Evolutionary conservation across 306 rosid genomes (phyloP).

Genomic region (Quercus ilex): DNA sequence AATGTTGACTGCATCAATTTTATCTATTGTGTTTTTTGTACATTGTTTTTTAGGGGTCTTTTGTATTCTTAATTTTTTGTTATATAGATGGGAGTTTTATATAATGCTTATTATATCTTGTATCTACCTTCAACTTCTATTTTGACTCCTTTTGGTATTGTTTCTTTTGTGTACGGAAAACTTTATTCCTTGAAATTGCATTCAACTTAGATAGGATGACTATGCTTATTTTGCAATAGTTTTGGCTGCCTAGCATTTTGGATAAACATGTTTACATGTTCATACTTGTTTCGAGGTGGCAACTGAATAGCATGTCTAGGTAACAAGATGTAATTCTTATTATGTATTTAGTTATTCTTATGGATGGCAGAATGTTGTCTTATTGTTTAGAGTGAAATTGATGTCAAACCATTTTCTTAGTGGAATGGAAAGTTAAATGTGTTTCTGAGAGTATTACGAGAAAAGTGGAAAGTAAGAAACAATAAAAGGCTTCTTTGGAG

Average conservation of each 20-base stretch:
- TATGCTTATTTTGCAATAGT: slow-evolving; percentile 1
- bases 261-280: background rate
- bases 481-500: slow-evolving; percentile 1
- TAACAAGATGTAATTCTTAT: background rate
- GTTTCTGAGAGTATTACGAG: background rate
- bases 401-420: background rate
- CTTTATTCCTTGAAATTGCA: background rate
- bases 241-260: background rate
- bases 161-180: background rate
- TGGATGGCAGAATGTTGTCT: background rate
- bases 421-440: background rate
- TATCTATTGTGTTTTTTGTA: background rate
- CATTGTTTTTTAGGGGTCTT: background rate
- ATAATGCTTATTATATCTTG: background rate
- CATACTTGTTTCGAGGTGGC: background rate
- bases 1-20: background rate
- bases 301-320: background rate
- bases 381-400: background rate
- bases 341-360: no score
- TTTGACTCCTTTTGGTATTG: background rate
- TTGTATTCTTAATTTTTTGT: background rate
- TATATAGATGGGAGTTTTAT: background rate
- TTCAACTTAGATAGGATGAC: background rate
- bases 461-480: slow-evolving; percentile 4
- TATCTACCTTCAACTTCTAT: background rate